phyloP scores from a whole-genome alignment of 75 land plant species.

The Pinus taeda region DNA sequence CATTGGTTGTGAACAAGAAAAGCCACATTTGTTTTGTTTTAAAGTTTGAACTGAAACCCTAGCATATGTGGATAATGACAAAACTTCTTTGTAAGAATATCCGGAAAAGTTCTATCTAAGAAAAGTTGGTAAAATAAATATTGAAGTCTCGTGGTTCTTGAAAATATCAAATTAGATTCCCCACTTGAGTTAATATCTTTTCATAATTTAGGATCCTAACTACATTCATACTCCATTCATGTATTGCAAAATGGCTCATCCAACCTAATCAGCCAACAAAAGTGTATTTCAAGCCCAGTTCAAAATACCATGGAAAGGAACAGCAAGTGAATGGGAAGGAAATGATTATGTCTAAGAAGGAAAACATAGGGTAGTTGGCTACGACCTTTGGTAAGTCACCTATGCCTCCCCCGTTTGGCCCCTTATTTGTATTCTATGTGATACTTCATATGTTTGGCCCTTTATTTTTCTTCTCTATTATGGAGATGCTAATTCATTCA shows the following conservation, averaged over 20 bases:
- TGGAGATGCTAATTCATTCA: too few species aligned
- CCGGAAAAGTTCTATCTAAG: too few species aligned
- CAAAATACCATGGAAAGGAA: background rate
- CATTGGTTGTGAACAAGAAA: too few species aligned
- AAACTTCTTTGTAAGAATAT: too few species aligned
- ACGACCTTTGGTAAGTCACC: background rate
- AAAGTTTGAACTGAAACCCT: too few species aligned
- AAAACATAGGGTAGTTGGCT: background rate
- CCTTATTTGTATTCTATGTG: constrained; percentile 7
- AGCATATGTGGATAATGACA: too few species aligned
- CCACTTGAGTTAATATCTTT: too few species aligned
- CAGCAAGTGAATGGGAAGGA: background rate
- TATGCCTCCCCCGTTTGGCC: background rate
- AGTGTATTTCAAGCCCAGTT: background rate
- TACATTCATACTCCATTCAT: background rate
- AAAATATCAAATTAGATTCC: too few species aligned
- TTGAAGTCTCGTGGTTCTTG: too few species aligned
- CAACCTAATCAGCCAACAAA: background rate
- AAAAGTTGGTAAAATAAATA: too few species aligned
- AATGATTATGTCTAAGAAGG: background rate
- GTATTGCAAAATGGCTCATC: constrained; percentile 1
- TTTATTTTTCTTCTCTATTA: too few species aligned
- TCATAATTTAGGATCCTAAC: background rate
- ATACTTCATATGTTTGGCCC: background rate
- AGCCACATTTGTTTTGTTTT: too few species aligned